Conservation (phyloP, 2,329 filamentous ascomycete genomes). For the Neoarthrinium moseri region DNA sequence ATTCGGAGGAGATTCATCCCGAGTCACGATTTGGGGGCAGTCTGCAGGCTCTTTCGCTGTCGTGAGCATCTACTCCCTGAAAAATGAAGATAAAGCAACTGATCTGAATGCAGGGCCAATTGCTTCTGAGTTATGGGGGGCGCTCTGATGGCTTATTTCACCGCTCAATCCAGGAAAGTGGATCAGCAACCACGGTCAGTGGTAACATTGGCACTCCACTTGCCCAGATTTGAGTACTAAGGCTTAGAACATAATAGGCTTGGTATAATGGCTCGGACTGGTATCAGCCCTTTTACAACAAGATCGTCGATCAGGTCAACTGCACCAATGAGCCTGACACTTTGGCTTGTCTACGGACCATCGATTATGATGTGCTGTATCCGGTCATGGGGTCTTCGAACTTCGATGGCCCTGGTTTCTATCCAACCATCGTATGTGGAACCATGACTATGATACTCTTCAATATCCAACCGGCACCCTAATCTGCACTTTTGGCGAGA, state of each 20-base stretch:
- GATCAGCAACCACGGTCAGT: constrained; percentile 26
- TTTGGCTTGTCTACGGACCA: constrained; percentile 47
- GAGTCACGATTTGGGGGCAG: constrained; percentile 28
- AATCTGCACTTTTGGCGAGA: too few relatives aligned
- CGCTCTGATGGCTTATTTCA: constrained; percentile 24
- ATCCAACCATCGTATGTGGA: constrained; percentile 26
- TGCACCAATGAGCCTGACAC: constrained; percentile 45
- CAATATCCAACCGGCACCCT: background rate
- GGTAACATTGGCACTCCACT: too few relatives aligned
- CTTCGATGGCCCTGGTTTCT: constrained; percentile 22
- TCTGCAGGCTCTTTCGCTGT: constrained; percentile 30
- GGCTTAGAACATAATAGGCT: constrained; percentile 8
- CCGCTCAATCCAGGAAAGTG: constrained; percentile 26
- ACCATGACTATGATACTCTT: too few relatives aligned
- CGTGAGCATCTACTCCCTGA: constrained; percentile 12
- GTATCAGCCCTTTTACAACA: constrained; percentile 46
- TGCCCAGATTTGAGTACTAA: background rate
- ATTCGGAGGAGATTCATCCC: constrained; percentile 24
- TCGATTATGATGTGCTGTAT: constrained; percentile 46
- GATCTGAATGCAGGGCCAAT: constrained; percentile 21
- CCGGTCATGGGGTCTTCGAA: constrained; percentile 37
- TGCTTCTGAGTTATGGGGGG: constrained; percentile 24
- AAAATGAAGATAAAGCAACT: background rate
- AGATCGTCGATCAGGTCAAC: constrained; percentile 42
- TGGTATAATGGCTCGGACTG: constrained; percentile 35